Evolutionary conservation across 2,329 filamentous ascomycete species (phyloP).

Genomic region (Xylaria sp.): DNA sequence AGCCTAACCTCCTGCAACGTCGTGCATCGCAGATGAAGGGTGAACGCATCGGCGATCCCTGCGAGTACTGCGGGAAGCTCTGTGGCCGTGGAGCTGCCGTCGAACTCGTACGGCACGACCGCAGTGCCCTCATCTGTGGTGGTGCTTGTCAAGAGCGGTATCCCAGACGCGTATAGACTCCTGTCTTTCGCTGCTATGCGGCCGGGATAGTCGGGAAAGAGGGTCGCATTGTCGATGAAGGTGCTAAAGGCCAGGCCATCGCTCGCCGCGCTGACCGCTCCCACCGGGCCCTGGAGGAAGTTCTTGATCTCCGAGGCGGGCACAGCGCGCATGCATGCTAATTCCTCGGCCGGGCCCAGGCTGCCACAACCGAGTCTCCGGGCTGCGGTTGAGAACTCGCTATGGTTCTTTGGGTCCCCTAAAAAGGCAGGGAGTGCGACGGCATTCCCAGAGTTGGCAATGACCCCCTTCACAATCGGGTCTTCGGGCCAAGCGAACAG

Average conservation of each 20-base stretch:
- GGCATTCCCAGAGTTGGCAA: constrained; percentile 3
- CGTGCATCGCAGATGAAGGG: background rate
- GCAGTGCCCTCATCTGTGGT: constrained; percentile 5
- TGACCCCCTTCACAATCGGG: constrained; percentile 9
- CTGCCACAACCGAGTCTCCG: constrained; percentile 1
- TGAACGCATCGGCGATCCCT: background rate
- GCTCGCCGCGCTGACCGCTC: background rate
- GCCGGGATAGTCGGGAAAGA: constrained; percentile 8
- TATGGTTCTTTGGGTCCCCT: constrained; percentile 10
- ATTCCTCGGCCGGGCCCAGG: background rate
- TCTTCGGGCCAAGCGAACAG: constrained; percentile 10
- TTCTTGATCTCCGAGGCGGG: constrained; percentile 5
- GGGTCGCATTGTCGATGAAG: constrained; percentile 14
- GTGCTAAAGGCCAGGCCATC: constrained; percentile 1
- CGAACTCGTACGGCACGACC: constrained; percentile 12
- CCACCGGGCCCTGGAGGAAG: background rate
- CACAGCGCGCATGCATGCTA: constrained; percentile 4
- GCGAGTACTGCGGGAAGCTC: background rate
- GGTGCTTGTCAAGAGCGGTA: constrained; percentile 9
- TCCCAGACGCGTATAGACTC: constrained; percentile 5
- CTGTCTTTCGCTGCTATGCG: background rate
- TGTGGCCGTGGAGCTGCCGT: constrained; percentile 9
- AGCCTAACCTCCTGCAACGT: background rate
- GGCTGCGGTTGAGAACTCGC: background rate
- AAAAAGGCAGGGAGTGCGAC: background rate